Evolutionary conservation across 192 early-diverging fungal genomes (phyloP).

Genomic region (Coemansia asiatica): DNA sequence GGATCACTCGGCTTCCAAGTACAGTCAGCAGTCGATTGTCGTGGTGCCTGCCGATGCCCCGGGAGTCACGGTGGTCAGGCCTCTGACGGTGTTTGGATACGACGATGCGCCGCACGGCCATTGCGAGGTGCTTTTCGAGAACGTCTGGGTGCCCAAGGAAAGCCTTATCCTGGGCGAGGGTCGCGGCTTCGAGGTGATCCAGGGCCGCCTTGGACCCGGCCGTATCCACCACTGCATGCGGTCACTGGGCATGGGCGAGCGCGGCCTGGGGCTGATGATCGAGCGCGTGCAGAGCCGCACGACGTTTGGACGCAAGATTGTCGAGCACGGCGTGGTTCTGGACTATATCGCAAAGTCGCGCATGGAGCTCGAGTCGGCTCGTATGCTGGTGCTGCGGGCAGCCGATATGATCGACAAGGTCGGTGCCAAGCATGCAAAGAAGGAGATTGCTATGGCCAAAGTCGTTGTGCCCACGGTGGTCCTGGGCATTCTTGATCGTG

Average conservation of each 20-base stretch:
- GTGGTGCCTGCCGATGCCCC: constrained; percentile 82
- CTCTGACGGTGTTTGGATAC: constrained; percentile 88
- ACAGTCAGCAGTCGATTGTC: constrained; percentile 88
- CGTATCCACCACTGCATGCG: constrained; percentile 99
- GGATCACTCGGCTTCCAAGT: constrained; percentile 58
- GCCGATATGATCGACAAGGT: constrained; percentile 88
- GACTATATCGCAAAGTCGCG: constrained; percentile 82
- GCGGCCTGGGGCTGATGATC: constrained; percentile 85
- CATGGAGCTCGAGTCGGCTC: constrained; percentile 88
- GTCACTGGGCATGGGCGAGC: constrained; percentile 88
- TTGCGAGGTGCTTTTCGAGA: constrained; percentile 87
- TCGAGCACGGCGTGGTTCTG: constrained; percentile 79
- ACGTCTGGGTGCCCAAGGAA: constrained; percentile 81
- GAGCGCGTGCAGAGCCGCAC: constrained; percentile 76
- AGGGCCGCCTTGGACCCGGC: constrained; percentile 91
- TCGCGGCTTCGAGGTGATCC: constrained; percentile 97
- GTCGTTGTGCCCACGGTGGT: constrained; percentile 81
- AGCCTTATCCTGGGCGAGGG: constrained; percentile 94
- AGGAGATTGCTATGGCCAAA: constrained; percentile 98
- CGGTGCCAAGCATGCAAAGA: constrained; percentile 84
- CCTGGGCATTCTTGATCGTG: constrained; percentile 78
- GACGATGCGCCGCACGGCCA: constrained; percentile 98
- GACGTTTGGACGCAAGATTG: constrained; percentile 86
- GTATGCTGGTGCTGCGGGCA: constrained; percentile 90
- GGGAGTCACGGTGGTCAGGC: constrained; percentile 80